Conservation (phyloP, 345 rosid species). For the Melaleuca quinquenervia region DNA sequence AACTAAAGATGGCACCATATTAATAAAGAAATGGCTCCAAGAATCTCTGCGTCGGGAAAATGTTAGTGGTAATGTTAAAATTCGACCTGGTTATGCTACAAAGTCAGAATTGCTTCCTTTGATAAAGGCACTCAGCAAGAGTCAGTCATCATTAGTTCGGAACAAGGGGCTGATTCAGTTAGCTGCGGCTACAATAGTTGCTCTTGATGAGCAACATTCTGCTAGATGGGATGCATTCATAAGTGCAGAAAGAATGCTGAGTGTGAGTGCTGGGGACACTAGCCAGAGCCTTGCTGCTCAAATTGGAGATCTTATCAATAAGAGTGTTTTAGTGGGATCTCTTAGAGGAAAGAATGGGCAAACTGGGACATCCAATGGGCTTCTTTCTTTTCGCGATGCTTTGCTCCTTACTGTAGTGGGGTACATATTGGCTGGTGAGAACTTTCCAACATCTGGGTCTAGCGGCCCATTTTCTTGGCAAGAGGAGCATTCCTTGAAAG, state of each 20-base stretch:
- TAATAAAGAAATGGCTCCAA: conserved; percentile 93
- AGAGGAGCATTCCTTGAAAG: conserved; percentile 89
- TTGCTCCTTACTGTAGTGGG: conserved; percentile 67
- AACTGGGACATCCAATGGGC: conserved; percentile 27
- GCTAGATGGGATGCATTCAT: conserved; percentile 78
- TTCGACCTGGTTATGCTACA: conserved; percentile 56
- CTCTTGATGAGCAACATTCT: conserved; percentile 58
- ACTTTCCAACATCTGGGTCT: conserved; percentile 90
- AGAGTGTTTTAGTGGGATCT: conserved; percentile 45
- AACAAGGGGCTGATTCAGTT: conserved; percentile 84
- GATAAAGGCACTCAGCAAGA: conserved; percentile 55
- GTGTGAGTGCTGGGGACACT: conserved; percentile 79
- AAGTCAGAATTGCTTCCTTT: conserved; percentile 58
- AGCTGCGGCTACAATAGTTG: conserved; percentile 54
- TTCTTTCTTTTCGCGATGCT: conserved; percentile 66
- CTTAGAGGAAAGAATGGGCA: conserved; percentile 29
- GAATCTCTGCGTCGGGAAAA: conserved; percentile 69
- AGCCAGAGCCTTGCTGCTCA: conserved; percentile 93
- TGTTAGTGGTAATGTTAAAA: conserved; percentile 37
- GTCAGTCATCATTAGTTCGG: conserved; percentile 47
- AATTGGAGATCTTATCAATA: conserved; percentile 76
- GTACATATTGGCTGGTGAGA: conserved; percentile 87
- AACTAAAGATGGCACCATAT: conserved; percentile 72
- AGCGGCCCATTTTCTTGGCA: conserved; percentile 95
- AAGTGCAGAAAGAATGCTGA: conserved; percentile 86